These are phyloP conservation scores for Nasturtium officinale DNA, from an alignment of 345 rosid genomes.

Conservation along the genomic window DNA sequence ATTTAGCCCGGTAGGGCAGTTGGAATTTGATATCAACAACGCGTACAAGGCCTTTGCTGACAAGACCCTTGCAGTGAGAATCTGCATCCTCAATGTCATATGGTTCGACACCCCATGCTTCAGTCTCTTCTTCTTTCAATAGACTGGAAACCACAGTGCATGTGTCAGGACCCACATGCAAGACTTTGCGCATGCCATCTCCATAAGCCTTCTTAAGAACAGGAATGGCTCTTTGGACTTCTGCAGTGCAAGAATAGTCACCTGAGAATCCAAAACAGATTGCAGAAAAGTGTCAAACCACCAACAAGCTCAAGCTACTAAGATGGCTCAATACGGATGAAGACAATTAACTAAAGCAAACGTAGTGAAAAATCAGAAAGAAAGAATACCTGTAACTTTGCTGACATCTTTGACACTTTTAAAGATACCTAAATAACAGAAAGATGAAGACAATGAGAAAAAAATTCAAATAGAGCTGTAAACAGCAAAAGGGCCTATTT, in stretches of 20 bases:
- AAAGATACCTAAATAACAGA: slow-evolving; percentile 55
- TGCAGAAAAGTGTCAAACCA: background rate
- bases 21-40: slow-evolving; percentile 94
- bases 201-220: slow-evolving; percentile 82
- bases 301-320: too few relatives aligned
- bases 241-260: slow-evolving; percentile 76
- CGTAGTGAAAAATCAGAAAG: slow-evolving; percentile 17
- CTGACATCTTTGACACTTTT: slow-evolving; percentile 55
- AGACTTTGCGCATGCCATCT: slow-evolving; percentile 85
- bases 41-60: slow-evolving; percentile 83
- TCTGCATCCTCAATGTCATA: slow-evolving; percentile 95
- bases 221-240: slow-evolving; percentile 83
- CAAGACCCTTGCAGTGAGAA: slow-evolving; percentile 73
- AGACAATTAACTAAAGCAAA: slow-evolving; percentile 8
- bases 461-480: background rate
- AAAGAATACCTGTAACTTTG: slow-evolving; percentile 58
- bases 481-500: background rate
- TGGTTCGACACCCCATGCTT: slow-evolving; percentile 98
- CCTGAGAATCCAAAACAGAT: slow-evolving; percentile 47
- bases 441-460: background rate
- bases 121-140: slow-evolving; percentile 84
- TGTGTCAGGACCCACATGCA: slow-evolving; percentile 95
- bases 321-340: background rate
- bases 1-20: slow-evolving; percentile 83
- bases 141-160: slow-evolving; percentile 84